Evolutionary conservation across 2,329 filamentous ascomycete species (phyloP), one percentile per base, ranked within the genome.

Genomic region (Tothia fuscella): DNA sequence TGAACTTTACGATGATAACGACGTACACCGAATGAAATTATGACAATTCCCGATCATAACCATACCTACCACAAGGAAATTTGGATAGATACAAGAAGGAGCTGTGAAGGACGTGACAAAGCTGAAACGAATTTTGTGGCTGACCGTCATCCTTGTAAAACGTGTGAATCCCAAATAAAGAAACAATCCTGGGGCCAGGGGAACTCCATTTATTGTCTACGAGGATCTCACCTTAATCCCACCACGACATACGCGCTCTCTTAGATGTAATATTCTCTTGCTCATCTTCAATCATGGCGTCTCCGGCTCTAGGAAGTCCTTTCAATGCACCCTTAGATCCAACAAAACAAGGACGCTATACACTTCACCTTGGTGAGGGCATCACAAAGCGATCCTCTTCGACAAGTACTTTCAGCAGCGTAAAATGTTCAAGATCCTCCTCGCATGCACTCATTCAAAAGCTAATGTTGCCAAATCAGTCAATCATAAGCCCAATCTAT

Each of bases 401-500:
- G 9, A 34, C 38, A 3, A 48, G 35, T 3, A 43, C 41, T 9
- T 60, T 52, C 33, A 59, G 49, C 41, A 53, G 54, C 37, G 52
- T 62, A 6, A 60, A 56, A 48, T 61, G 59, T 61, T 53, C 24
- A 44, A 26, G 19, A 14, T 41, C 10, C 22, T 41, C 14, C 21
- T 10, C 35, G 14, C n/a, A 34, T 13, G n/a, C n/a, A 39, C 41
- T 31, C 42, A 30, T 26, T 44, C 16, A 17, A 28, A 38, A 25
- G 44, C 47, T 54, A 40, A 54, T 12, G 19, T 7, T 35, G 6
- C 12, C 21, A 41, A 31, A 13, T 16, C 43, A 63, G 59, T 62
- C 55, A 70, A 70, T 50, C 59, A 68, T 52, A 68, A 65, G 49
- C 64, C 65, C 20, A 46, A 49, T 26, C 58, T 57, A 46, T 52